These are phyloP conservation scores for Malassezia sp. DNA, from an alignment of 1,284 basidiomycete genomes.

Conservation along the genomic window DNA sequence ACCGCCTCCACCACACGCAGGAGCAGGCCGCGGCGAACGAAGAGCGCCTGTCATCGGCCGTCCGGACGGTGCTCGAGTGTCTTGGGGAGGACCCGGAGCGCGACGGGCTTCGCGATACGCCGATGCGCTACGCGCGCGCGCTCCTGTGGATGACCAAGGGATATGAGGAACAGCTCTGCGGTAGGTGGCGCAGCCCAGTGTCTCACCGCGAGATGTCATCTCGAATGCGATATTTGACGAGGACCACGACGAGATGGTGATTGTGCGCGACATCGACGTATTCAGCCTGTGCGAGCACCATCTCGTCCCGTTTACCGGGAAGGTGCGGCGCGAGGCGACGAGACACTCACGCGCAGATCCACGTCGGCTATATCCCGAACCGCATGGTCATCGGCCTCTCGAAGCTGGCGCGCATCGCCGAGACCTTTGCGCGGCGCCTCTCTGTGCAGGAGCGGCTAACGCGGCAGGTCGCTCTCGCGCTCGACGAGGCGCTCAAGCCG, in stretches of 20 bases:
- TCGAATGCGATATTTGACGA: slow-evolving; percentile 98
- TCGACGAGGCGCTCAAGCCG: slow-evolving; percentile 93
- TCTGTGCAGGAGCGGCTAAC: slow-evolving; percentile 97
- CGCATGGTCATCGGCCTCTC: slow-evolving; percentile 88
- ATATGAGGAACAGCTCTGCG: slow-evolving; percentile 85
- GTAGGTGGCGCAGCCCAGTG: slow-evolving; percentile 49
- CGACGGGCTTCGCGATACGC: slow-evolving; percentile 79
- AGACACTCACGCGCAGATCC: slow-evolving; percentile 21
- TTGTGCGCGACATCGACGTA: slow-evolving; percentile 93
- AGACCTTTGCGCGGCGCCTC: slow-evolving; percentile 87
- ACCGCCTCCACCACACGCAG: slow-evolving; percentile 33
- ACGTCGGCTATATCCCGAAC: slow-evolving; percentile 82
- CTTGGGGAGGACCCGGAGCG: slow-evolving; percentile 96
- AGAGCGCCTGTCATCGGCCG: slow-evolving; percentile 65
- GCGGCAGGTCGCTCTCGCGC: slow-evolving; percentile 89
- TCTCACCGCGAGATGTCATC: slow-evolving; percentile 64
- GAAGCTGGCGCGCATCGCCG: slow-evolving; percentile 91
- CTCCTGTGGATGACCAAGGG: slow-evolving; percentile 99
- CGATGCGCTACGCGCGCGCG: slow-evolving; percentile 91
- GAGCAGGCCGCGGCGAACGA: slow-evolving; percentile 30
- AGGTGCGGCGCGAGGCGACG: slow-evolving; percentile 53
- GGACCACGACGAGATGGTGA: slow-evolving; percentile 99
- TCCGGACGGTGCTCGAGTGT: slow-evolving; percentile 85
- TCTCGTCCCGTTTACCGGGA: slow-evolving; percentile 94
- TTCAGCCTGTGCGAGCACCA: slow-evolving; percentile 98